Conservation (phyloP, 345 rosid species). For the Lenwebbia sp. region DNA sequence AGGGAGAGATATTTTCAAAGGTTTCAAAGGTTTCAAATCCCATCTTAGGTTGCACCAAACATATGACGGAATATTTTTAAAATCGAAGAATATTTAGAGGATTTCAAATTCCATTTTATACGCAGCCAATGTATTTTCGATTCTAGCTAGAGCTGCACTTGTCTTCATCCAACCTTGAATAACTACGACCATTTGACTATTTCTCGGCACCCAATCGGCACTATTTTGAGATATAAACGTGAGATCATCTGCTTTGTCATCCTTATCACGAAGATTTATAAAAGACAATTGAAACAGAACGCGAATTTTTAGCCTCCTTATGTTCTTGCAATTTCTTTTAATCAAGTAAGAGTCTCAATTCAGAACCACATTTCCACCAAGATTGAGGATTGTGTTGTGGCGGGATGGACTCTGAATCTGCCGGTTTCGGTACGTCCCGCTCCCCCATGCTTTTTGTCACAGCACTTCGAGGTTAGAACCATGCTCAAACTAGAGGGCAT, state of each 20-base stretch:
- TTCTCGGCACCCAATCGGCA: neutral
- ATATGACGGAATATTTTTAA: too few relatives aligned
- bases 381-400: neutral
- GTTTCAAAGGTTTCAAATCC: too few relatives aligned
- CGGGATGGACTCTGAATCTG: neutral
- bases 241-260: neutral
- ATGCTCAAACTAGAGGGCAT: neutral
- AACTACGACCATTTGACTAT: neutral
- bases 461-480: neutral
- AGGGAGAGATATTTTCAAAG: too few relatives aligned
- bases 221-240: neutral
- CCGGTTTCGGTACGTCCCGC: neutral
- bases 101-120: too few relatives aligned
- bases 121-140: neutral
- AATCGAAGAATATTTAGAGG: too few relatives aligned
- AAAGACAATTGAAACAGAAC: neutral
- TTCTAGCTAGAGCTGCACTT: neutral
- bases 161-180: neutral
- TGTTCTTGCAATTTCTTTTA: neutral
- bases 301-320: neutral
- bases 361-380: neutral
- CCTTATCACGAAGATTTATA: neutral
- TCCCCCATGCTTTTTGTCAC: neutral
- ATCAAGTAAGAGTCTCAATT: neutral
- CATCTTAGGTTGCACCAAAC: too few relatives aligned